phyloP scores from a whole-genome alignment of 2,329 filamentous ascomycete species.

The Monilinia laxa region DNA sequence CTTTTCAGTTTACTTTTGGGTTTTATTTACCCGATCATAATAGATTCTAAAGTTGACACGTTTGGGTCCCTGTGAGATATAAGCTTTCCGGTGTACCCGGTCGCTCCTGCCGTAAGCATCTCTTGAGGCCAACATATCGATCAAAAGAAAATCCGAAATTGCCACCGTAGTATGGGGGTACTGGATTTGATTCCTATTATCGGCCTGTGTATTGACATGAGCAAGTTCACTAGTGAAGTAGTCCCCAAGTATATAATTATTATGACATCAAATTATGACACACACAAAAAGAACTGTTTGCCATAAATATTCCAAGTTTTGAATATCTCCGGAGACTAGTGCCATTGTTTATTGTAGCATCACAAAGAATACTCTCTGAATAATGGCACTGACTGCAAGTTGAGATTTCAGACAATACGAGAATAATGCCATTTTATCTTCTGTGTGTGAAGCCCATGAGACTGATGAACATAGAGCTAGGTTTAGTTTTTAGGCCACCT shows the following conservation, averaged over 20 bases:
- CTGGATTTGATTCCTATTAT: background rate
- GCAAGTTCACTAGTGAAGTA: too few relatives aligned
- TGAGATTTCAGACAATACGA: background rate
- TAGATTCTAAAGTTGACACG: background rate
- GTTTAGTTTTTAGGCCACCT: too few relatives aligned
- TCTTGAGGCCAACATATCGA: background rate
- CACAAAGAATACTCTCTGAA: too few relatives aligned
- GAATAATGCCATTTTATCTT: too few relatives aligned
- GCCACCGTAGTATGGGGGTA: background rate
- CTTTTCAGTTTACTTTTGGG: too few relatives aligned
- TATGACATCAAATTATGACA: background rate
- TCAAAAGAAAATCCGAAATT: background rate
- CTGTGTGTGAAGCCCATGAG: too few relatives aligned
- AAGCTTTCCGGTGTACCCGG: background rate
- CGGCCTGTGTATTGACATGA: background rate
- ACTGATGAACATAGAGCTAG: too few relatives aligned
- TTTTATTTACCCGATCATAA: too few relatives aligned
- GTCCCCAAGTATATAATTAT: background rate
- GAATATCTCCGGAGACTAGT: too few relatives aligned
- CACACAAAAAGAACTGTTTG: background rate
- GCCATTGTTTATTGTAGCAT: background rate
- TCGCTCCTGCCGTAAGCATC: background rate
- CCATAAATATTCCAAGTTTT: background rate
- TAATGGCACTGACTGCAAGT: background rate
- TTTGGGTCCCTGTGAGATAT: background rate